Evolutionary conservation across 23 red algal genomes (phyloP), one percentile per base, ranked within the genome.

Genomic region (Gracilaria gracilis): DNA sequence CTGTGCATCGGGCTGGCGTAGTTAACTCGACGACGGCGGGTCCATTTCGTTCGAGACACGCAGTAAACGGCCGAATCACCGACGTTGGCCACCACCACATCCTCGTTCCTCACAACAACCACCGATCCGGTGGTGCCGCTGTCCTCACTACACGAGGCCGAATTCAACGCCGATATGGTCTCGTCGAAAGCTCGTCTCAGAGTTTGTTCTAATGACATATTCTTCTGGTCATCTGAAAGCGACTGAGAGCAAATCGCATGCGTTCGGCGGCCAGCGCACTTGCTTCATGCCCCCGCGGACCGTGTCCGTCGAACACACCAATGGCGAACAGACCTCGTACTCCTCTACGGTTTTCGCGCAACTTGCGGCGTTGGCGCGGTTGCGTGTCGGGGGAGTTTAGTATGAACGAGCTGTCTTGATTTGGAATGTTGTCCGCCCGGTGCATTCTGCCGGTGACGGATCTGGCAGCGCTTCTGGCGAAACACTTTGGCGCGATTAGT

Each of bases 291-390:
- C 86, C 86, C 14, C 70, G 15, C 28, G 73, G 58, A 27, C 86
- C 86, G 29, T 90, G 86, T 1, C 86, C 86, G 28, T 90, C 86
- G 35, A 90, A 90, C 11, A 90, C 86, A 53, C 86, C 86, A 13
- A 90, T 79, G 46, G 74, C 73, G 44, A 90, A 90, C 19, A 90
- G 27, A 34, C 86, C 86, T 27, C 35, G 84, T 28, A 61, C 48
- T 21, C 62, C 72, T 1, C 55, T n/a, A 28, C n/a, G 86, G 6
- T n/a, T 50, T 81, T 27, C 50, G 15, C 27, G 31, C 27, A 32
- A 32, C 34, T 42, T 46, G 34, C 40, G 46, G 40, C 72, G 39
- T 37, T 34, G 72, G 8, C 34, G 72, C 31, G 57, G n/a, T 29
- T 67, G 16, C 12, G 14, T 11, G 15, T 81, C 86, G 23, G 86